Evolutionary conservation across 805 yeast genomes (phyloP).

Genomic region (Lipomyces kockii): DNA sequence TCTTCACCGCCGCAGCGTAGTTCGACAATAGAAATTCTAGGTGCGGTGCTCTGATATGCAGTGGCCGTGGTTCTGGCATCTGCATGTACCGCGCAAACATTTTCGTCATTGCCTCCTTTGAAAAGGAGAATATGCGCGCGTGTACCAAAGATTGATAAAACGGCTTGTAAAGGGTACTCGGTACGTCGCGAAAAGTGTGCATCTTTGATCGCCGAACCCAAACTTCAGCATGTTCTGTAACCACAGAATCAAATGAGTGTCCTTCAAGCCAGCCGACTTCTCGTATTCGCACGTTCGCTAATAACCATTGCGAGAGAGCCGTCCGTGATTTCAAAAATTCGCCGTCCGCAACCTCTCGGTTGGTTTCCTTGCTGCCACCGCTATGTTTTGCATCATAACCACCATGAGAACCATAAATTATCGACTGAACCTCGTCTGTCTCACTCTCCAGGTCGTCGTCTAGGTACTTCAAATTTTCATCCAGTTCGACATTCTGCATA

Average conservation of each 20-base stretch:
- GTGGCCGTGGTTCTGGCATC: slow-evolving; percentile 47
- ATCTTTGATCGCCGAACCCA: not conserved
- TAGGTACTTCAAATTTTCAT: not conserved
- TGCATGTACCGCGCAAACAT: slow-evolving; percentile 38
- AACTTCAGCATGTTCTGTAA: slow-evolving; percentile 9
- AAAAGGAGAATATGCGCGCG: not conserved
- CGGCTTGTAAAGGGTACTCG: slow-evolving; percentile 33
- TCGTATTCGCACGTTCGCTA: slow-evolving; percentile 3
- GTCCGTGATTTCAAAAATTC: not conserved
- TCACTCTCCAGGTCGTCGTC: not conserved
- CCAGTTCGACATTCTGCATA: not conserved
- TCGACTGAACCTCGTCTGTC: not conserved
- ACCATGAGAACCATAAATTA: not conserved
- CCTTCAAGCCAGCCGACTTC: not conserved
- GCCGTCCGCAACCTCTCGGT: not conserved
- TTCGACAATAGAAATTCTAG: slow-evolving; percentile 44
- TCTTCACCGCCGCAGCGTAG: slow-evolving; percentile 10
- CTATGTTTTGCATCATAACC: not conserved
- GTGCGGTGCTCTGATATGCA: slow-evolving; percentile 42
- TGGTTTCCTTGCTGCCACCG: not conserved
- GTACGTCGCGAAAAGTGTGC: slow-evolving; percentile 24
- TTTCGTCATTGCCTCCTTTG: slow-evolving; percentile 7
- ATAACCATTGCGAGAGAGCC: slow-evolving; percentile 2
- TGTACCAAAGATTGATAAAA: slow-evolving; percentile 39
- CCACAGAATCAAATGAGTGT: not conserved